Percentiles rank a stretch among this genome's conserved stretches.
These are phyloP conservation scores for Biscogniauxia mediterranea DNA, from an alignment of 2,329 filamentous ascomycete species.

Conservation along the genomic window DNA sequence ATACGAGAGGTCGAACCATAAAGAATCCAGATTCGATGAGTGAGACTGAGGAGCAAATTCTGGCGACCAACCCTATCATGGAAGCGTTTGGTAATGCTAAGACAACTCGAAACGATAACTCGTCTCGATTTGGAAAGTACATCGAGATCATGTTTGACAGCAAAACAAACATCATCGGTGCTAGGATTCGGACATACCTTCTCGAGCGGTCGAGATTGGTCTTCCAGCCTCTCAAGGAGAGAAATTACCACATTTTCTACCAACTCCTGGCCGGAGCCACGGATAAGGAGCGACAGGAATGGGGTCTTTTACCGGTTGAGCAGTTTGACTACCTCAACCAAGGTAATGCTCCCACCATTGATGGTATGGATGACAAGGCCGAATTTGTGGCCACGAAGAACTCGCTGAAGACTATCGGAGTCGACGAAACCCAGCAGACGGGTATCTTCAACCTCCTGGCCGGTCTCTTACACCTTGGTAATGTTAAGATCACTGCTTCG, in stretches of 20 bases:
- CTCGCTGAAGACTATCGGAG: slow-evolving; percentile 85
- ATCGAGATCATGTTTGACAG: slow-evolving; percentile 99
- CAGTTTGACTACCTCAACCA: slow-evolving; percentile 97
- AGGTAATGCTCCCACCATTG: slow-evolving; percentile 84
- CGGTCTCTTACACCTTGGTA: slow-evolving; percentile 89
- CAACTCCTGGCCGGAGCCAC: slow-evolving; percentile 92
- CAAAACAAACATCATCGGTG: slow-evolving; percentile 92
- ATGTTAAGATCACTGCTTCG: slow-evolving; percentile 91
- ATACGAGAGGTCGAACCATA: slow-evolving; percentile 74
- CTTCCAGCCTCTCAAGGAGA: slow-evolving; percentile 94
- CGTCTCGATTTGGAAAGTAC: slow-evolving; percentile 97
- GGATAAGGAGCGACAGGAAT: slow-evolving; percentile 75
- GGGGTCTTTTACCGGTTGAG: slow-evolving; percentile 77
- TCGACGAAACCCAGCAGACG: slow-evolving; percentile 68
- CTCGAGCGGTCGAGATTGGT: slow-evolving; percentile 93
- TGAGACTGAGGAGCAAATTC: slow-evolving; percentile 96
- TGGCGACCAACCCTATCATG: slow-evolving; percentile 99
- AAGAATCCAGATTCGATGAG: slow-evolving; percentile 81
- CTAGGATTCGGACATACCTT: slow-evolving; percentile 94
- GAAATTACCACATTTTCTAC: slow-evolving; percentile 99
- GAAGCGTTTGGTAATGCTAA: slow-evolving; percentile 99
- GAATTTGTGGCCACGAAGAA: slow-evolving; percentile 88
- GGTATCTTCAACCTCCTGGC: slow-evolving; percentile 90
- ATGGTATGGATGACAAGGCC: slow-evolving; percentile 91
- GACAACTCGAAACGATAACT: slow-evolving; percentile 99